Conservation (phyloP, 164 flowering plant genomes). For the Tinospora cordifolia region DNA sequence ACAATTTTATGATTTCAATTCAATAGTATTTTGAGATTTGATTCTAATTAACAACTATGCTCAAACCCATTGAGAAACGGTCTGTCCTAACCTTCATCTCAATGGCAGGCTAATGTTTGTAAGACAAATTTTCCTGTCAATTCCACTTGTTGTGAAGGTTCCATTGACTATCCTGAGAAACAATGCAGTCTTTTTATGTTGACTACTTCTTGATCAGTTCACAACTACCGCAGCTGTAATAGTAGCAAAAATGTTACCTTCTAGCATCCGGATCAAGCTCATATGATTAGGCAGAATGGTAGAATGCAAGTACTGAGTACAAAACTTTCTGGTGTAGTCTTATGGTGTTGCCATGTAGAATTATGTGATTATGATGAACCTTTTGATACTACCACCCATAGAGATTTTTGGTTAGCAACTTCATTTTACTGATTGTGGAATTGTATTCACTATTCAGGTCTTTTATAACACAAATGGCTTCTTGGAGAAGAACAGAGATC, state of each 20-base stretch:
- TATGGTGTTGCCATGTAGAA: too few species aligned
- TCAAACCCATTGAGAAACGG: background rate
- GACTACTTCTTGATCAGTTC: too few species aligned
- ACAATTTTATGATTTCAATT: too few species aligned
- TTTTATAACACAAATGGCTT: conserved; percentile 70
- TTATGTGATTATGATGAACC: background rate
- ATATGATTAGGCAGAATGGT: too few species aligned
- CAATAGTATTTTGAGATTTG: too few species aligned
- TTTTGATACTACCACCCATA: background rate
- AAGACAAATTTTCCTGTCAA: background rate
- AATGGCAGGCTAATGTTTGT: background rate
- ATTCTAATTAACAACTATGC: background rate
- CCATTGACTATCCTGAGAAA: background rate
- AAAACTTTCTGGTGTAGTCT: too few species aligned
- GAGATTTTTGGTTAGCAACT: background rate
- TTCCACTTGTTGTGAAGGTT: background rate
- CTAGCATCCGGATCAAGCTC: too few species aligned
- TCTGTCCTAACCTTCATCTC: background rate
- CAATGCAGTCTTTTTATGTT: too few species aligned
- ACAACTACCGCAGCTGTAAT: too few species aligned
- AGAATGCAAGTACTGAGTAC: too few species aligned
- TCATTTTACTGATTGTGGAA: background rate
- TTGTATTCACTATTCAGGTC: conserved; percentile 52
- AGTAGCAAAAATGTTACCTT: too few species aligned
- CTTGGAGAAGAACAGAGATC: conserved; percentile 90